Base-by-base conservation (phyloP, 75 land plant species). In the Pseudotsuga menziesii region DNA sequence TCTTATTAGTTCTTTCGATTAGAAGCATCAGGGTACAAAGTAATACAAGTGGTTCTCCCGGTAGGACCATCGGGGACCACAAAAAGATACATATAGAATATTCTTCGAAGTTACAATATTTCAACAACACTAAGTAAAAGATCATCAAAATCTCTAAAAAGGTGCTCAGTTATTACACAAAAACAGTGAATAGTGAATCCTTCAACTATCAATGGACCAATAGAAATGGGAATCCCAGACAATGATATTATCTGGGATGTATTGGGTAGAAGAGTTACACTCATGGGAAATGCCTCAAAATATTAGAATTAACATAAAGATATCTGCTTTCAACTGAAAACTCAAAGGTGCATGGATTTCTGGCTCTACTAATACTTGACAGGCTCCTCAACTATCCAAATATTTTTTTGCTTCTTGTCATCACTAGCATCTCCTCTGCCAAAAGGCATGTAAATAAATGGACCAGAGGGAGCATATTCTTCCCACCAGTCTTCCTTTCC, bases 371-470 rank as follows among this genome's bases (percentile, higher is more conserved):
- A 95, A 74, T 23, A 95, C 95, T 81, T 95, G 89, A 92, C 91
- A 59, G 95, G 95, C 63, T 95, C 98, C 32, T 95, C 98, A 80
- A 92, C 98, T 60, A 92, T 76, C 98, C 98, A 92, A 35, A 80
- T 76, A 36, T 90, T 76, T 20, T 91, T 91, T 64, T 91, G 87
- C 74, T 91, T 88, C 72, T 64, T 79, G 63, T 64, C 77, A 76
- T 76, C 79, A 78, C 76, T 85, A 67, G 85, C 32, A 29, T 87
- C 90, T 32, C 86, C 88, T 76, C 88, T 89, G 76, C 87, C 83
- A 81, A 95, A 92, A 75, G 98, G 98, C 25, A 95, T 95, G 75
- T 95, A 95, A 64, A 95, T 95, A 76, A 95, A 95, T 26, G 98
- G 98, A 3, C 98, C 98, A 4, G 95, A 85, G 75, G 95, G 89